Evolutionary conservation across 768 basidiomycete species (phyloP).

Genomic region (Gloeostereum incarnatum): DNA sequence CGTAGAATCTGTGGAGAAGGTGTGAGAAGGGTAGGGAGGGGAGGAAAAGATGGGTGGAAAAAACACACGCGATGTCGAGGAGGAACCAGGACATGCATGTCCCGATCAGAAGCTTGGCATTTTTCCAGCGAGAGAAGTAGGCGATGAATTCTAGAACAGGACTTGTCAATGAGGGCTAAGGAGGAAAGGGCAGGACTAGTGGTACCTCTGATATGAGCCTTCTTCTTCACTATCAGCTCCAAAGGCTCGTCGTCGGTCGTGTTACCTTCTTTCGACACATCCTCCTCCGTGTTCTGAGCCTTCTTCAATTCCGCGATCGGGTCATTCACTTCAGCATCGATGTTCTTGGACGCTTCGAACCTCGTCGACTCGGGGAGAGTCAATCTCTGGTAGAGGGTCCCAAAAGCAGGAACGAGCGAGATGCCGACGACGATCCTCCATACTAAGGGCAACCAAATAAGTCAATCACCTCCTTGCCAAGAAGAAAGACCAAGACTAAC

Average conservation of each 20-base stretch:
- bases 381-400: slow-evolving; percentile 66
- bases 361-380: slow-evolving; percentile 64
- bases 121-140: slow-evolving; percentile 70
- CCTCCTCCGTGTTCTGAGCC: slow-evolving; percentile 9
- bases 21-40: background rate
- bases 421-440: slow-evolving; percentile 74
- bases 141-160: slow-evolving; percentile 40
- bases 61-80: slow-evolving; percentile 54
- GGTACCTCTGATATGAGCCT: slow-evolving; percentile 5
- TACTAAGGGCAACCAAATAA: slow-evolving; percentile 20
- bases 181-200: background rate
- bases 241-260: background rate
- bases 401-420: slow-evolving; percentile 67
- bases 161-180: background rate
- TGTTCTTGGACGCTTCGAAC: slow-evolving; percentile 33
- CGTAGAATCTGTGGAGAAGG: slow-evolving; percentile 46
- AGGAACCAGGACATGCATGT: slow-evolving; percentile 69
- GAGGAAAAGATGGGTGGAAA: background rate
- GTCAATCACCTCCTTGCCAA: too few species aligned
- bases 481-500: slow-evolving; percentile 23
- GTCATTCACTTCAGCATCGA: slow-evolving; percentile 14
- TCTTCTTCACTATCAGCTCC: slow-evolving; percentile 11
- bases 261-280: background rate
- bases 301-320: slow-evolving; percentile 23
- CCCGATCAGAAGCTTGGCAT: slow-evolving; percentile 57